Percentiles rank a stretch among this genome's conserved stretches.
Evolutionary conservation across 202 grass and related monocot species (phyloP).

Genomic region (Setaria viridis): DNA sequence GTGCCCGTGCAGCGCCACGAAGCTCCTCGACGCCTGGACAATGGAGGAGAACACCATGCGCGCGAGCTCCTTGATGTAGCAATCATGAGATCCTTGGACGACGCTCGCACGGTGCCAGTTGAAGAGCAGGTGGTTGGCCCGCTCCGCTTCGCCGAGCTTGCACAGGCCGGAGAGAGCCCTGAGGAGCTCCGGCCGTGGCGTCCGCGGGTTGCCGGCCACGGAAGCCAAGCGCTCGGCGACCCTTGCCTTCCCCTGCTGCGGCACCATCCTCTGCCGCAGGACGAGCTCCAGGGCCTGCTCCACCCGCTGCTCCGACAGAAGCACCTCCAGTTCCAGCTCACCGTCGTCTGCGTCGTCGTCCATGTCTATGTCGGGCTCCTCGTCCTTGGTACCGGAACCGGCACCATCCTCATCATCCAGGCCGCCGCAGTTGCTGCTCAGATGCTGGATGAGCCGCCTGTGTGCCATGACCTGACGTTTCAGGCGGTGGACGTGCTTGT

Average conservation of each 20-base stretch:
- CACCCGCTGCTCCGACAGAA: slow-evolving; percentile 56
- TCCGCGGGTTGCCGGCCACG: slow-evolving; percentile 49
- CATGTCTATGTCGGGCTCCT: background rate
- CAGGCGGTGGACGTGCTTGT: slow-evolving; percentile 48
- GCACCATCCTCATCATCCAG: too few species aligned
- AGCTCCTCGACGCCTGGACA: slow-evolving; percentile 40
- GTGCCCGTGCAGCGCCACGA: slow-evolving; percentile 41
- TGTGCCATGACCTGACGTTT: slow-evolving; percentile 52
- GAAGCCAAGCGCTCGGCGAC: slow-evolving; percentile 40
- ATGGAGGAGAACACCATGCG: slow-evolving; percentile 54
- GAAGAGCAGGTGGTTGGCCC: slow-evolving; percentile 50
- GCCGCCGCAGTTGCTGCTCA: slow-evolving; percentile 19
- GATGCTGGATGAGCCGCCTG: slow-evolving; percentile 44
- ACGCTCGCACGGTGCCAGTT: slow-evolving; percentile 2
- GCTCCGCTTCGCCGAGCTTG: slow-evolving; percentile 48
- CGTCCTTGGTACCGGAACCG: too few species aligned
- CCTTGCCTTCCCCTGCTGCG: background rate
- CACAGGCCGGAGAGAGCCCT: slow-evolving; percentile 51
- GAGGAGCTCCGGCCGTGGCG: slow-evolving; percentile 47
- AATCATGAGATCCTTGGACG: too few species aligned
- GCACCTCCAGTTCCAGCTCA: slow-evolving; percentile 39
- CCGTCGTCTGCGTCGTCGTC: background rate
- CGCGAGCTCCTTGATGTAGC: slow-evolving; percentile 48
- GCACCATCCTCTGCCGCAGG: background rate
- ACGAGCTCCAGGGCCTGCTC: slow-evolving; percentile 45